These are phyloP conservation scores for Aspergillus alliaceus DNA, from an alignment of 2,329 filamentous ascomycete genomes.

Conservation along the genomic window DNA sequence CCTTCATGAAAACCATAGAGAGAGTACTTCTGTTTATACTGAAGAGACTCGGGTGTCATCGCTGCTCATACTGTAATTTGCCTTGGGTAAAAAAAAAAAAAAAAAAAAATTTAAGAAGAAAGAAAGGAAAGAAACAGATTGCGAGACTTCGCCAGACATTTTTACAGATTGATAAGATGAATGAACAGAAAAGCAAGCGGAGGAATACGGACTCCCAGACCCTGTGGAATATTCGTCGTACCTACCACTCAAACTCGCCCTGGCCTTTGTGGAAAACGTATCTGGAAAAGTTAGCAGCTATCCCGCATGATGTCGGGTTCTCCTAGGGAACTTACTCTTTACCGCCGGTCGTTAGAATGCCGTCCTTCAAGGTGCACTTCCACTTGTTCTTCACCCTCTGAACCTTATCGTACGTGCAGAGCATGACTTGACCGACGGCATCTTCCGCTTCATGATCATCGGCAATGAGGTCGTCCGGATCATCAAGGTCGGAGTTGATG, in stretches of 20 bases:
- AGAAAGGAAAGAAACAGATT: too few species aligned
- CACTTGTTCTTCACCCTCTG: slow-evolving; percentile 99
- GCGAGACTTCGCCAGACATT: too few species aligned
- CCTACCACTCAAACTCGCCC: slow-evolving; percentile 96
- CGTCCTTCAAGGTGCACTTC: slow-evolving; percentile 98
- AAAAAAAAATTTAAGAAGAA: too few species aligned
- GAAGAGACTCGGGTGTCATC: slow-evolving; percentile 1
- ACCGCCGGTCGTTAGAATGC: slow-evolving; percentile 86
- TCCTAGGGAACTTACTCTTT: slow-evolving; percentile 66
- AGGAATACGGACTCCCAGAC: neutral
- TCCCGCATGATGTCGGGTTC: neutral
- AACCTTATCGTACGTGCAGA: slow-evolving; percentile 99
- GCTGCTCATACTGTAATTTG: neutral
- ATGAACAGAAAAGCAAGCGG: neutral
- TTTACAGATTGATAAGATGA: slow-evolving; percentile 9
- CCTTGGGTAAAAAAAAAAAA: neutral
- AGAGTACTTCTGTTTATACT: slow-evolving; percentile 1
- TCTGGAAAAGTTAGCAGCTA: slow-evolving; percentile 41
- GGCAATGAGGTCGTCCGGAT: slow-evolving; percentile 80
- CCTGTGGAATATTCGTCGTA: neutral
- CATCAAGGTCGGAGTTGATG: slow-evolving; percentile 97
- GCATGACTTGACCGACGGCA: slow-evolving; percentile 82
- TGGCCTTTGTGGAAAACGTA: slow-evolving; percentile 98
- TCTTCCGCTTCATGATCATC: slow-evolving; percentile 89
- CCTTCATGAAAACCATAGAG: slow-evolving; percentile 4